Evolutionary conservation across 768 basidiomycete species (phyloP), one percentile per base, ranked within the genome.

Genomic region (Tephrocybe sp.): DNA sequence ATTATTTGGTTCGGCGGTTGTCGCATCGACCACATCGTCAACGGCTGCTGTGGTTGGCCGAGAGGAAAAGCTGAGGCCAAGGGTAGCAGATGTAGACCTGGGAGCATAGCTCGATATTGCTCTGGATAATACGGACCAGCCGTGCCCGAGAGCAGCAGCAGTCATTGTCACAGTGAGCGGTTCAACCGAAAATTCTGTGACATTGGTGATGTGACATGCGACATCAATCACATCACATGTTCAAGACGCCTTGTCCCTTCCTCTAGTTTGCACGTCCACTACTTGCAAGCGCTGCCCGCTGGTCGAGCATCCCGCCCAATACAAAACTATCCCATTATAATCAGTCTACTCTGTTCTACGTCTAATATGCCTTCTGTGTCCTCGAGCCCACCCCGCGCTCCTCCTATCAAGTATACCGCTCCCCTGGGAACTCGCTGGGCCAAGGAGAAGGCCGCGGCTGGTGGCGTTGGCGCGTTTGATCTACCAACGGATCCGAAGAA

Each of bases 391-490:
- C 89, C 89, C 52, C 79, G 78, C 36, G 80, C 86, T 12, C 86
- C 86, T 24, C 82, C 86, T n/a, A 76, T 84, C 65, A 76, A 82
- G 69, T 91, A 91, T 64, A 70, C 67, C 25, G 78, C 87, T 3
- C 85, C 80, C 22, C 64, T 84, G 11, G 87, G 88, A 46, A 92
- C 89, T 53, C 88, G 89, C 64, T 92, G 89, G 90, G 84, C 82
- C 58, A 90, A 86, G 66, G 91, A 93, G 74, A 87, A 84, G 66
- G 90, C 87, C 44, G 87, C 89, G 49, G 89, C 91, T 37, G 86
- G 82, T 39, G 81, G 82, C 13, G 69, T 75, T 43, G 75, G 76
- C 34, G 86, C 87, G 19, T 92, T 91, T 61, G 91, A 93, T 58
- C 79, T 85, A 31, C 86, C 87, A 0, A 83, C 88, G 47, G 93